Conservation (phyloP, 2,329 filamentous ascomycete species). For the Diaporthe helianthi region DNA sequence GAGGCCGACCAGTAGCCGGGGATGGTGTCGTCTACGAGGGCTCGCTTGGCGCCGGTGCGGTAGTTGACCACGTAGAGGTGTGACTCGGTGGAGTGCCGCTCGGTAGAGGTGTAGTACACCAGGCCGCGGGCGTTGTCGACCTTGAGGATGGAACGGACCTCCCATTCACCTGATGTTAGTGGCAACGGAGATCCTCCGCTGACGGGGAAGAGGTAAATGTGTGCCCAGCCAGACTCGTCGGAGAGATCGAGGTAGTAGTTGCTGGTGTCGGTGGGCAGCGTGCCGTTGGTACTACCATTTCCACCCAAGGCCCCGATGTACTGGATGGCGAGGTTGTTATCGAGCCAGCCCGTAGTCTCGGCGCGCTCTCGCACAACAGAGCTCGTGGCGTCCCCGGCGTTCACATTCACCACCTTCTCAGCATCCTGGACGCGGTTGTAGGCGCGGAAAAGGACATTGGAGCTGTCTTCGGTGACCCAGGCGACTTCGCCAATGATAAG, state of each 20-base stretch:
- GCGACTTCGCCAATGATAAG: constrained; percentile 72
- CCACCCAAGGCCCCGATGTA: constrained; percentile 56
- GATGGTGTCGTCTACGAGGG: constrained; percentile 67
- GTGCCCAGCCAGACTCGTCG: constrained; percentile 69
- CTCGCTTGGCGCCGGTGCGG: constrained; percentile 57
- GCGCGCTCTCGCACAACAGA: constrained; percentile 62
- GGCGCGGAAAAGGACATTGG: constrained; percentile 67
- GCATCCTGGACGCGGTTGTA: constrained; percentile 74
- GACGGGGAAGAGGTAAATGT: constrained; percentile 70
- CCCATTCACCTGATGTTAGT: constrained; percentile 70
- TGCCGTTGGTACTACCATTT: background rate
- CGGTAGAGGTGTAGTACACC: constrained; percentile 71
- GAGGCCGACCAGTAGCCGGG: constrained; percentile 69
- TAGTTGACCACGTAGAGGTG: constrained; percentile 73
- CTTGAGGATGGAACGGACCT: constrained; percentile 65
- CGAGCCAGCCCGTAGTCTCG: constrained; percentile 67
- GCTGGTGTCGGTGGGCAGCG: background rate
- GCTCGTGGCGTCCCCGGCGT: constrained; percentile 55
- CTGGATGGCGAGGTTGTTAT: constrained; percentile 62
- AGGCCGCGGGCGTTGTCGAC: constrained; percentile 63
- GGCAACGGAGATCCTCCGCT: constrained; percentile 60
- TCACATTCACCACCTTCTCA: constrained; percentile 67
- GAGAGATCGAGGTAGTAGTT: constrained; percentile 71
- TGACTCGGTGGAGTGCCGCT: constrained; percentile 70
- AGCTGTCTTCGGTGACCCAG: constrained; percentile 69